A percentile compares a stretch with the other conserved stretches of the same genome.
phyloP scores from a whole-genome alignment of 257 asterid species.

The Thymus mandschuricus region DNA sequence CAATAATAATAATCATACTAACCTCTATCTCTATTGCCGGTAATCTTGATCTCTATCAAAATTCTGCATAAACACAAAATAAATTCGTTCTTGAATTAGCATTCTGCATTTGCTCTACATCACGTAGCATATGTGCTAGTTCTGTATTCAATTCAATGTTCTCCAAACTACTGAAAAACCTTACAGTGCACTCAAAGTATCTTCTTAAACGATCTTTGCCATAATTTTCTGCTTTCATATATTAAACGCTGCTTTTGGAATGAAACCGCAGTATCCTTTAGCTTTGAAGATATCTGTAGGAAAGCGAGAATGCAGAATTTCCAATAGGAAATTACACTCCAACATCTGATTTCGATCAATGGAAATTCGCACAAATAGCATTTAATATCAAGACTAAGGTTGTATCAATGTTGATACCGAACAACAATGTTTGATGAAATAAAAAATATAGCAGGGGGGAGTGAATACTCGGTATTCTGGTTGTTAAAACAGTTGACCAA shows the following conservation, averaged over 20 bases:
- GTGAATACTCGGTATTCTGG: slow-evolving; percentile 7
- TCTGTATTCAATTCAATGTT: neutral
- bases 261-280: neutral
- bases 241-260: slow-evolving; percentile 1
- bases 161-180: slow-evolving; percentile 4
- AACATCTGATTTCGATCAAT: neutral
- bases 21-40: too few species aligned
- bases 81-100: slow-evolving; percentile 17
- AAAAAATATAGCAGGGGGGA: too few species aligned
- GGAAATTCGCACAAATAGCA: neutral
- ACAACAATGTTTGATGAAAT: neutral
- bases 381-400: neutral
- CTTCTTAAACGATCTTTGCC: slow-evolving; percentile 16
- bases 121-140: slow-evolving; percentile 12
- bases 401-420: neutral
- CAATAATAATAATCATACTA: too few species aligned
- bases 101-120: slow-evolving; percentile 12
- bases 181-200: slow-evolving; percentile 7
- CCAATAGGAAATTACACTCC: neutral
- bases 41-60: too few species aligned
- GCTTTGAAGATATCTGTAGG: neutral
- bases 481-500: neutral
- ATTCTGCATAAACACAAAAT: neutral
- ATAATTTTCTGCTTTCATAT: neutral
- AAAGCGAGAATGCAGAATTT: neutral